Conservation (phyloP, 441 rosid species). For the Syzygium syzygioides region DNA sequence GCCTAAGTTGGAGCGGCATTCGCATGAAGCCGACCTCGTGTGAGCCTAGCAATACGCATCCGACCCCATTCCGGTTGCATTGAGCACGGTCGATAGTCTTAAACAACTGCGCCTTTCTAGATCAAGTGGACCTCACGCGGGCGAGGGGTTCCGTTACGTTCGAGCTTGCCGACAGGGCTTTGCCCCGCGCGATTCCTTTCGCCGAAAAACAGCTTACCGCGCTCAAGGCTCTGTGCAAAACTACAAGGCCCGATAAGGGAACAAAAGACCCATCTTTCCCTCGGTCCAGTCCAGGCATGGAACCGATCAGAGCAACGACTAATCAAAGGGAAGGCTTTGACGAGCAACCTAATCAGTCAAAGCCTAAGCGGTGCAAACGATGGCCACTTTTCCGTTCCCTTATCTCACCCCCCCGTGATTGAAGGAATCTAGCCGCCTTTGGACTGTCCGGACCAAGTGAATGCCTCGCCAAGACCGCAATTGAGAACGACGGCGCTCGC, state of each 20-base stretch:
- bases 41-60: background rate
- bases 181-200: background rate
- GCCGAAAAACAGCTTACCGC: background rate
- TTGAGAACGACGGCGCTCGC: background rate
- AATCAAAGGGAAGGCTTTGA: background rate
- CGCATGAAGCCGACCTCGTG: background rate
- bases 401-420: no score
- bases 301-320: background rate
- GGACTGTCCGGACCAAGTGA: background rate
- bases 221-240: background rate
- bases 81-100: background rate
- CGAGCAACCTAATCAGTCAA: background rate
- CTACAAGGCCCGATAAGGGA: background rate
- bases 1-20: background rate
- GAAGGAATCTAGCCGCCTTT: background rate
- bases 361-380: background rate
- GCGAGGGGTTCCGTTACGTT: background rate
- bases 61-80: background rate
- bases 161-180: background rate
- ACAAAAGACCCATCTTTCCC: background rate
- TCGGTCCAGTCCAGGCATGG: background rate
- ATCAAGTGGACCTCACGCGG: background rate
- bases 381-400: background rate
- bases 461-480: background rate
- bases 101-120: background rate